phyloP scores from a whole-genome alignment of 1,139 yeast genomes.

The Kodamaea fungicola region DNA sequence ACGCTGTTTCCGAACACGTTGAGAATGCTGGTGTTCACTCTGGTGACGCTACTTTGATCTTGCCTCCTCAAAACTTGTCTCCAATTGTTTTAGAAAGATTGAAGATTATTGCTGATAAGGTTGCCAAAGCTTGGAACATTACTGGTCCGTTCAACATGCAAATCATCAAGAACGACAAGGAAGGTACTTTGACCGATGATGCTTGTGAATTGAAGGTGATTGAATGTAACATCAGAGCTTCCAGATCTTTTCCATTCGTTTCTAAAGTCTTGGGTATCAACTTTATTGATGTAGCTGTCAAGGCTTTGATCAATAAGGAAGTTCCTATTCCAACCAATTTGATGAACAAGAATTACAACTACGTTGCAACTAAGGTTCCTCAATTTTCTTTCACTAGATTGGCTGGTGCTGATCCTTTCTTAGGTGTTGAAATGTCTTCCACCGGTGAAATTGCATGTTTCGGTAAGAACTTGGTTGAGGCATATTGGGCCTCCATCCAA shows the following conservation, averaged over 20 bases:
- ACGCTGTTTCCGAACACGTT: constrained; percentile 96
- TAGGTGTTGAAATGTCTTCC: constrained; percentile 98
- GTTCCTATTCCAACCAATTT: constrained; percentile 69
- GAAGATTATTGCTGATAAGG: constrained; percentile 83
- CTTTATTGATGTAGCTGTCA: constrained; percentile 91
- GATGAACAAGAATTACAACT: constrained; percentile 57
- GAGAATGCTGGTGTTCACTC: constrained; percentile 99
- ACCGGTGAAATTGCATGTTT: constrained; percentile 98
- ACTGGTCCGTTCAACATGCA: constrained; percentile 99
- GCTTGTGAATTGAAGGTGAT: constrained; percentile 79
- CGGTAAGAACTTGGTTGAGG: constrained; percentile 80
- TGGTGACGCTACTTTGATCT: constrained; percentile 93
- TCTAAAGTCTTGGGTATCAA: constrained; percentile 93
- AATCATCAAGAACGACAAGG: constrained; percentile 67
- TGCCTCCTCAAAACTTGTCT: constrained; percentile 81
- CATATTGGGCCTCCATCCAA: constrained; percentile 97
- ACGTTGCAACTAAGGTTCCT: constrained; percentile 96
- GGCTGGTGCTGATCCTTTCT: constrained; percentile 98
- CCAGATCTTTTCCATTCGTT: constrained; percentile 97
- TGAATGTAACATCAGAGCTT: constrained; percentile 97
- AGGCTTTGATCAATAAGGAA: constrained; percentile 72
- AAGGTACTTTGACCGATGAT: constrained; percentile 43
- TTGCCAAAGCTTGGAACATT: constrained; percentile 90
- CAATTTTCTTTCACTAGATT: constrained; percentile 97
- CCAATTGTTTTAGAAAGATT: constrained; percentile 59